These are phyloP conservation scores for Pisolithus marmoratus DNA, from an alignment of 768 basidiomycete genomes.

Conservation along the genomic window DNA sequence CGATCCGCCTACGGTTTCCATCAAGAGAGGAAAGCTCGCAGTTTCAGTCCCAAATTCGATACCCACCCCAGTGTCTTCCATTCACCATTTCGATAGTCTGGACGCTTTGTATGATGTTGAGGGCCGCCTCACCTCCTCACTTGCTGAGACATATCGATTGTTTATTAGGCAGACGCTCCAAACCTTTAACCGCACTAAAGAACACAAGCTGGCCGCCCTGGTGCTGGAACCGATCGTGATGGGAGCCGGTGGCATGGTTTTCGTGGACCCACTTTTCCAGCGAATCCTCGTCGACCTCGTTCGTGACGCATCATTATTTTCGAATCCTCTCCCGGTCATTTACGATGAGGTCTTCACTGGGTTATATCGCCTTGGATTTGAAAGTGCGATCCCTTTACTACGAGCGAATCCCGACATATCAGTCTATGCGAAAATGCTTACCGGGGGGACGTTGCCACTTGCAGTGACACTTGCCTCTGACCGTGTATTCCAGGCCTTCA, in stretches of 20 bases:
- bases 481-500: constrained; percentile 76
- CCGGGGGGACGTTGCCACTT: constrained; percentile 86
- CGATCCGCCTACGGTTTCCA: constrained; percentile 75
- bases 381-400: constrained; percentile 59
- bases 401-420: constrained; percentile 80
- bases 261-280: constrained; percentile 96
- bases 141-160: constrained; percentile 58
- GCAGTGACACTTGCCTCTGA: constrained; percentile 79
- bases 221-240: constrained; percentile 90
- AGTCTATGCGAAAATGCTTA: constrained; percentile 89
- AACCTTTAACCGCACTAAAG: constrained; percentile 35
- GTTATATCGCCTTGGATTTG: constrained; percentile 78
- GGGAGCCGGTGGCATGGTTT: constrained; percentile 96
- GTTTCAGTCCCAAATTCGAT: constrained; percentile 52
- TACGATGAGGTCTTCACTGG: constrained; percentile 97
- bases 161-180: constrained; percentile 53
- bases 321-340: constrained; percentile 73
- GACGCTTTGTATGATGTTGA: constrained; percentile 66
- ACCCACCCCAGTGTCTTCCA: constrained; percentile 19
- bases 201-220: constrained; percentile 58
- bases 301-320: constrained; percentile 39
- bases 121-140: constrained; percentile 47
- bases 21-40: constrained; percentile 52
- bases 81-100: constrained; percentile 36
- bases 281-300: constrained; percentile 79